A percentile compares a stretch with the other conserved stretches of the same genome.
Conservation (phyloP, 2,329 filamentous ascomycete genomes). For the Calycina marina region DNA sequence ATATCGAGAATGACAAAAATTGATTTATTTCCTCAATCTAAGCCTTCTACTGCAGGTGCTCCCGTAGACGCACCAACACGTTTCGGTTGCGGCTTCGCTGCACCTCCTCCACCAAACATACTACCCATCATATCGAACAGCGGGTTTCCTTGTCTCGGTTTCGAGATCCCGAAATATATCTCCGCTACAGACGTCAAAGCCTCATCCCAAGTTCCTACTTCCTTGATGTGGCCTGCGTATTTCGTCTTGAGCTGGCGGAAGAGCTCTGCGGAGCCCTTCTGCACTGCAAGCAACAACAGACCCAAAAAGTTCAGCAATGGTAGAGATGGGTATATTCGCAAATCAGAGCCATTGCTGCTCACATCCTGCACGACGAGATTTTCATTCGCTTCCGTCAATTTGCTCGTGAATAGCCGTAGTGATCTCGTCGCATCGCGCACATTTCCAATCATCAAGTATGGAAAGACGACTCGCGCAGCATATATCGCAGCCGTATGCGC, state of each 20-base stretch:
- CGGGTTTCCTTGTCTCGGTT: constrained; percentile 80
- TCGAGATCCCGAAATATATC: constrained; percentile 90
- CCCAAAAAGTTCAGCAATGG: constrained; percentile 93
- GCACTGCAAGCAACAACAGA: constrained; percentile 67
- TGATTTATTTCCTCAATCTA: constrained; percentile 33
- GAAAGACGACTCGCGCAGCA: constrained; percentile 72
- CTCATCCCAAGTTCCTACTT: constrained; percentile 66
- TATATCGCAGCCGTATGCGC: constrained; percentile 79
- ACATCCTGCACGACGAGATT: constrained; percentile 66
- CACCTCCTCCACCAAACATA: constrained; percentile 68
- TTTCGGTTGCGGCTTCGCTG: constrained; percentile 24
- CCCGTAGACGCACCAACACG: constrained; percentile 24
- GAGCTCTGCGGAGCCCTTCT: constrained; percentile 60
- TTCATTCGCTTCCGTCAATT: constrained; percentile 40
- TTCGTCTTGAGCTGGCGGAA: constrained; percentile 72
- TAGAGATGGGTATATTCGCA: constrained; percentile 74
- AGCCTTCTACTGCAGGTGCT: constrained; percentile 41
- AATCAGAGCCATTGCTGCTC: constrained; percentile 55
- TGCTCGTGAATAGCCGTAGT: constrained; percentile 60
- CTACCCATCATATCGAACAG: constrained; percentile 97
- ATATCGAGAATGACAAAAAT: constrained; percentile 1
- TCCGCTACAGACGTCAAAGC: constrained; percentile 78
- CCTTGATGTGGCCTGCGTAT: constrained; percentile 65
- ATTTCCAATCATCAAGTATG: constrained; percentile 84
- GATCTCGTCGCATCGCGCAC: constrained; percentile 76